Base-by-base conservation (phyloP, 2,329 filamentous ascomycete species). In the Colletotrichum ledebouriae region DNA sequence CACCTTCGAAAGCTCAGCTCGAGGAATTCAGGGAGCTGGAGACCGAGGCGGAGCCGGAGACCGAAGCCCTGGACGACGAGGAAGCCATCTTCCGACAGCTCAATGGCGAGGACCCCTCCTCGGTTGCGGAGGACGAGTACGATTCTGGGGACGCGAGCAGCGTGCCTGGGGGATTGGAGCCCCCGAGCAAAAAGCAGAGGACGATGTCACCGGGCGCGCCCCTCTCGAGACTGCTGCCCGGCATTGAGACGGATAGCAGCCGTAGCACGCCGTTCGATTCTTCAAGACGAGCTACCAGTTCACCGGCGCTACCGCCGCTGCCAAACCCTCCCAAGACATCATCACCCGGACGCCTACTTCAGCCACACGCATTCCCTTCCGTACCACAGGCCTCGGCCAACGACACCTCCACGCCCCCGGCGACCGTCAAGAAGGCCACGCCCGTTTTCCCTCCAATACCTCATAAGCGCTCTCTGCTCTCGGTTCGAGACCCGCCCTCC, bases 1-100 rank as follows among this genome's bases (percentile, higher is more conserved):
- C 77, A 1, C 80, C 80, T 2, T 72, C 75, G 1, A 81, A 82
- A 71, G 70, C 70, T 2, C 73, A 72, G 11, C 49, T 78, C 17
- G 64, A 71, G 12, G 77, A 77, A 1, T 77, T 78, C 11, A 76
- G 34, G 17, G 61, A 39, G n/a, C 13, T 53, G 0, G 76, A 78
- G 29, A 63, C 62, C 6, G 69, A 71, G 3, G 37, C 25, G 2
- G 75, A 78, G 3, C 59, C 67, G 3, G 76, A 71, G 6, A 75
- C 77, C 17, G 59, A 63, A 6, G 78, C 4, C 0, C 64, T 67
- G 6, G 76, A 71, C 11, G 75, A 78, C 15, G 63, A 70, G 7
- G 55, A 69, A 3, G 66, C 61, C 3, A 64, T 71, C 2, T 64
- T 49, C 12, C 44, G 59, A 6, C 70, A 71, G 15, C 66, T 71